Conservation (phyloP, 805 yeast species). For the Metschnikowia proteae region DNA sequence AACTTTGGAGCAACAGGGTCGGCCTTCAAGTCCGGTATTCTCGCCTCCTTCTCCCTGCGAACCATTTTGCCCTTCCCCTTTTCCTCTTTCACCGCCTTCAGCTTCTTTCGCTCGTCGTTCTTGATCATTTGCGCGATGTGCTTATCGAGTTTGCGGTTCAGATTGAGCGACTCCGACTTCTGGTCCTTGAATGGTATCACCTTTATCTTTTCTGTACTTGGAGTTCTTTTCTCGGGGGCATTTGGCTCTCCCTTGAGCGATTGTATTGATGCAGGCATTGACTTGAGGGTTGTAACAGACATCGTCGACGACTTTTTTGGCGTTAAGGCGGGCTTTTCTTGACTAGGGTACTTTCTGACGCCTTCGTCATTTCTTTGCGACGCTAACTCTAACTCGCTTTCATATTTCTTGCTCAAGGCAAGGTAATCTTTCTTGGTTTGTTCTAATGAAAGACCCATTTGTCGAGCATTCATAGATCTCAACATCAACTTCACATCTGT, state of each 20-base stretch:
- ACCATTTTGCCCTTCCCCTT: slow-evolving; percentile 8
- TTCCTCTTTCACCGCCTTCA: slow-evolving; percentile 16
- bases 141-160: slow-evolving; percentile 30
- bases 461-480: slow-evolving; percentile 51
- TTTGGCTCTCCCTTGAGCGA: not conserved
- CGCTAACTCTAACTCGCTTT: slow-evolving; percentile 17
- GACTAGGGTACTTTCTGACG: slow-evolving; percentile 21
- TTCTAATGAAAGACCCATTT: slow-evolving; percentile 39
- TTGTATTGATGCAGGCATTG: not conserved
- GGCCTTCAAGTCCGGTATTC: slow-evolving; percentile 1
- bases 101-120: slow-evolving; percentile 27
- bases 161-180: slow-evolving; percentile 17
- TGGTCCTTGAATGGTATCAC: slow-evolving; percentile 31
- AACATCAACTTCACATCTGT: slow-evolving; percentile 63
- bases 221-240: not conserved
- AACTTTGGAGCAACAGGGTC: slow-evolving; percentile 7
- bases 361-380: slow-evolving; percentile 10
- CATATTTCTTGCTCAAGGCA: slow-evolving; percentile 13
- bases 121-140: slow-evolving; percentile 30
- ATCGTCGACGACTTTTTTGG: slow-evolving; percentile 5
- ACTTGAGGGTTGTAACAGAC: slow-evolving; percentile 11
- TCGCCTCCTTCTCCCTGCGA: slow-evolving; percentile 15
- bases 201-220: slow-evolving; percentile 2
- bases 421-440: slow-evolving; percentile 21
- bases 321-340: slow-evolving; percentile 15